These are phyloP conservation scores for Microthlaspi erraticum DNA, from an alignment of 345 rosid species.

Conservation along the genomic window DNA sequence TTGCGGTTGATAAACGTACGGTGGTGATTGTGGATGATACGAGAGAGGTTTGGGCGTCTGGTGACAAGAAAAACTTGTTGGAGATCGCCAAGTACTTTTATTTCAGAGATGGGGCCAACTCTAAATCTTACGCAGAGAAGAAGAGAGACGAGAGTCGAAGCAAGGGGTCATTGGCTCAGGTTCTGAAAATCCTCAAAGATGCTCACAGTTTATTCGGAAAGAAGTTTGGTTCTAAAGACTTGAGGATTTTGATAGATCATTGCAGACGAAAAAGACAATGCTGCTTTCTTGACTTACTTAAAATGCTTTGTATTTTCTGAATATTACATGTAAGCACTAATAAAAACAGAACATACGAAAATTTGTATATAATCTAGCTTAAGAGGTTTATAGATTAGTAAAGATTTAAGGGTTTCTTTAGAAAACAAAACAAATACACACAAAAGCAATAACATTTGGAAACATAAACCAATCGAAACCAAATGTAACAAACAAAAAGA, in stretches of 20 bases:
- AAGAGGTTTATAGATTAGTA: background rate
- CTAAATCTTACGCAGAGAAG: constrained; percentile 29
- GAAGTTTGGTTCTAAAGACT: background rate
- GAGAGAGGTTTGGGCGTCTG: constrained; percentile 14
- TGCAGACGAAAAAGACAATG: background rate
- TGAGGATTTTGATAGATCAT: constrained; percentile 17
- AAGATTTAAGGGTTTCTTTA: background rate
- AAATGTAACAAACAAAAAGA: background rate
- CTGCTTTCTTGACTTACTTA: constrained; percentile 5
- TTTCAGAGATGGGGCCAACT: background rate
- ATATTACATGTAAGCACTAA: too few relatives aligned
- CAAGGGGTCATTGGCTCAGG: constrained; percentile 14
- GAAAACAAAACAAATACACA: background rate
- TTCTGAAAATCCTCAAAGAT: background rate
- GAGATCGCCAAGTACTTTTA: constrained; percentile 3
- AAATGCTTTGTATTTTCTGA: background rate
- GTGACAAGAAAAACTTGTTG: constrained; percentile 25
- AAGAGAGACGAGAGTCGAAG: constrained; percentile 26
- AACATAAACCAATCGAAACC: constrained; percentile 19
- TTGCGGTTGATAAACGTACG: constrained; percentile 19
- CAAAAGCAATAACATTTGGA: background rate
- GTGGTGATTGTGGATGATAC: constrained; percentile 36
- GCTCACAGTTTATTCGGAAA: constrained; percentile 13
- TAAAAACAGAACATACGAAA: too few relatives aligned
- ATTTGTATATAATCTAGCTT: too few relatives aligned